These are phyloP conservation scores for Emmonsia crescens DNA, from an alignment of 2,329 filamentous ascomycete species.

Conservation along the genomic window DNA sequence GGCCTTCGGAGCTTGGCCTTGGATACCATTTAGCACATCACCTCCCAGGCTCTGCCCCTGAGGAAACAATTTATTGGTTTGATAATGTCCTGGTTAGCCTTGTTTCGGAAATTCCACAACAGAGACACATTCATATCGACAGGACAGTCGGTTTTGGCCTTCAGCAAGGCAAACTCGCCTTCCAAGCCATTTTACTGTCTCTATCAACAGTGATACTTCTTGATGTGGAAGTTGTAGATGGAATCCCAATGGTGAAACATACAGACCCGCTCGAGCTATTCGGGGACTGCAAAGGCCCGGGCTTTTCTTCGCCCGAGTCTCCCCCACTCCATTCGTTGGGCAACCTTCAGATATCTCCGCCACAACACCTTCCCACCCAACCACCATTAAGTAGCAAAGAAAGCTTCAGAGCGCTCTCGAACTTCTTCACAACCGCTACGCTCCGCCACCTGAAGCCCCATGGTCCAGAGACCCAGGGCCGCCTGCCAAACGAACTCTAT, in stretches of 20 bases:
- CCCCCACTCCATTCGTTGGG: background rate
- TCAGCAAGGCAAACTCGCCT: background rate
- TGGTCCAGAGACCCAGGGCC: background rate
- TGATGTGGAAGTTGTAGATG: background rate
- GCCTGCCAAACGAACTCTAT: background rate
- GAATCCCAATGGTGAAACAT: background rate
- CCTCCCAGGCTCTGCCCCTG: background rate
- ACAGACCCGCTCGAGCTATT: background rate
- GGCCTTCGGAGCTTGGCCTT: background rate
- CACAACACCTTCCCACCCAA: background rate
- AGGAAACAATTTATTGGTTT: constrained; percentile 4
- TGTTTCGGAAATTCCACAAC: background rate
- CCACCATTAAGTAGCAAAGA: background rate
- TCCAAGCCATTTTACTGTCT: background rate
- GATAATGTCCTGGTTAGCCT: constrained; percentile 1
- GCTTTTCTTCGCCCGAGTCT: background rate
- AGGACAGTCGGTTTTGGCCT: constrained; percentile 1
- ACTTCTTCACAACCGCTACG: constrained; percentile 1
- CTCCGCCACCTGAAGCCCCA: background rate
- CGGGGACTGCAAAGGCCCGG: background rate
- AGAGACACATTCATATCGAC: background rate
- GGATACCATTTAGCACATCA: background rate
- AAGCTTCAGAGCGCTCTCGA: background rate
- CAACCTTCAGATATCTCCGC: background rate
- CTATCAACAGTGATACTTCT: background rate